Base-by-base conservation (phyloP, 208 protist genomes). In the Spongospora subterranea region DNA sequence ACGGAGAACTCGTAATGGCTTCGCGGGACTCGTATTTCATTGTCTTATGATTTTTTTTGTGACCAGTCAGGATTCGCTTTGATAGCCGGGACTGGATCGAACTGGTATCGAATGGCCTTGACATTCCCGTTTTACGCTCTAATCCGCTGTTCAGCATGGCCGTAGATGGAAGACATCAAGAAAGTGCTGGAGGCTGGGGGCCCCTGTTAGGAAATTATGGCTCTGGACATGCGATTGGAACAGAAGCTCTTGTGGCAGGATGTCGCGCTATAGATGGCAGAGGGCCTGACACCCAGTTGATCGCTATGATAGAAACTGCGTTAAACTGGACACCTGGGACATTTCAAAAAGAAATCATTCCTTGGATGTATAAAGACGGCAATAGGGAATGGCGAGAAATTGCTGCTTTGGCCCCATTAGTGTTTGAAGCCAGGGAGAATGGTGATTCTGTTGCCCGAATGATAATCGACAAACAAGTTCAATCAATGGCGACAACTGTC, bases 161-260 rank as follows among this genome's bases (percentile, higher is more conserved):
- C 71, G 71, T 82, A 40, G 71, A 82, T 35, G n/a, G n/a, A 20
- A n/a, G 13, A 6, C 71, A 35, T 35, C 71, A 82, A 43, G 71
- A 82, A n/a, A 40, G 11, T 6, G 71, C 71, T 35, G 71, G 71
- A 45, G 71, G 71, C 71, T 82, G 71, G 71, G 71, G 71, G n/a
- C 71, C 71, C n/a, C n/a, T 82, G n/a, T n/a, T 82, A 20, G 71
- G 71, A 45, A 45, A 13, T 17, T 35, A 20, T 45, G 71, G 71
- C 6, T 82, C 71, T 43, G 71, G 71, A 20, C 71, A 82, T n/a
- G 40, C 35, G 6, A 6, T 82, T 17, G n/a, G 35, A n/a, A 45
- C 6, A 39, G 17, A 13, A 6, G 71, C 71, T 45, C 71, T 82
- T 6, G 71, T 43, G n/a, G 71, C 71, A 20, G 6, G 71, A 20